Percentiles rank a stretch among this genome's conserved stretches.
phyloP scores from a whole-genome alignment of 306 rosid genomes.

The Chamaecrista fasciculata region DNA sequence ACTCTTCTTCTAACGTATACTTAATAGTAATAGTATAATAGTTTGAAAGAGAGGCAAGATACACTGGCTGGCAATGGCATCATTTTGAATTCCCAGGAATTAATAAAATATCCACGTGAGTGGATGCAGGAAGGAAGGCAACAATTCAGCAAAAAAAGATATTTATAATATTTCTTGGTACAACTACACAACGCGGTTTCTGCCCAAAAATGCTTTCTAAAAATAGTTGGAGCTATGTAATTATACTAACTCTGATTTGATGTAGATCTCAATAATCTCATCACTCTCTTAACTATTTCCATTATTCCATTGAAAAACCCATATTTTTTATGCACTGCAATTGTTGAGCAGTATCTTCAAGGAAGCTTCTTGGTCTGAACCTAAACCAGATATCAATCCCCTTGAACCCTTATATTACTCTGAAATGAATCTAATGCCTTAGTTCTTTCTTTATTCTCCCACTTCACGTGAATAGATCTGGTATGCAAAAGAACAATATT shows the following conservation, averaged over 20 bases:
- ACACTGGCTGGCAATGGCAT: background rate
- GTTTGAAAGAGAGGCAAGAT: background rate
- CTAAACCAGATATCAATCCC: background rate
- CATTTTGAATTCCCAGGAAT: background rate
- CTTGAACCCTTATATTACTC: background rate
- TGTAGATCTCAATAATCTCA: conserved; percentile 12
- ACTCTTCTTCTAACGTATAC: too few relatives aligned
- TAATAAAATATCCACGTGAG: conserved; percentile 30
- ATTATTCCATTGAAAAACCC: background rate
- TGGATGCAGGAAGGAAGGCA: conserved; percentile 1
- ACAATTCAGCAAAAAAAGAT: background rate
- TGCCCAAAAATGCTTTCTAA: conserved; percentile 2
- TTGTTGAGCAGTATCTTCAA: background rate
- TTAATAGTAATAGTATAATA: too few relatives aligned
- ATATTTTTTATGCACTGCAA: background rate
- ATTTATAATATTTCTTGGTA: background rate
- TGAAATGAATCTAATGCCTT: too few relatives aligned
- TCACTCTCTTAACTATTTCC: background rate
- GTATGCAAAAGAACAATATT: too few relatives aligned
- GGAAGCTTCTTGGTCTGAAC: background rate
- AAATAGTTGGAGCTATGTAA: background rate
- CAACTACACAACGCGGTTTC: conserved; percentile 49
- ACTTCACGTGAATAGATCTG: too few relatives aligned
- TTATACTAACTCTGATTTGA: background rate
- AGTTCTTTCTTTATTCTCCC: too few relatives aligned